These are phyloP conservation scores for Asterochloris sp. DNA, from an alignment of 139 green algal species.

Conservation along the genomic window DNA sequence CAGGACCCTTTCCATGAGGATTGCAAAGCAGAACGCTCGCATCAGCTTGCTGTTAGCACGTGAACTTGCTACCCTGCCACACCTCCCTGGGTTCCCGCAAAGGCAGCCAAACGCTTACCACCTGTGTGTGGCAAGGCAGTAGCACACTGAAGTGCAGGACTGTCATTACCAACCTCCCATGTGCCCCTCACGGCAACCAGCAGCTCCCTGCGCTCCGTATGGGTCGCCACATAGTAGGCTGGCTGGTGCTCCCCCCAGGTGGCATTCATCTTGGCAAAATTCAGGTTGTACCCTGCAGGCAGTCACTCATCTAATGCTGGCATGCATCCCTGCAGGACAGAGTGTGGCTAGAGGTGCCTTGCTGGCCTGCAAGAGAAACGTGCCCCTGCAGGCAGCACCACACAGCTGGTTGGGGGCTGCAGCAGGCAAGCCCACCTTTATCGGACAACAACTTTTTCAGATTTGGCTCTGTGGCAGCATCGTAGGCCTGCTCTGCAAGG, in stretches of 20 bases:
- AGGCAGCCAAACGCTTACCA: no score
- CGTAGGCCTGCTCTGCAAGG: constrained; percentile 24
- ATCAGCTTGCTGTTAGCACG: no score
- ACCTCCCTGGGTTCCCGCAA: no score
- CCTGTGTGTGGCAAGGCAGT: no score
- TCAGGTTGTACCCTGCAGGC: constrained; percentile 16
- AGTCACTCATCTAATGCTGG: neutral
- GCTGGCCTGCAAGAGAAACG: neutral
- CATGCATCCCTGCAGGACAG: neutral
- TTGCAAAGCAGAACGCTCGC: no score
- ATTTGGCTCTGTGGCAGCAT: constrained; percentile 8
- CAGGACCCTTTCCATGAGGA: no score
- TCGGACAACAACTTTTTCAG: neutral
- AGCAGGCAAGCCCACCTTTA: neutral
- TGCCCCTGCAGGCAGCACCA: neutral
- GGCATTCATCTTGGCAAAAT: constrained; percentile 19
- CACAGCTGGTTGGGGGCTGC: neutral
- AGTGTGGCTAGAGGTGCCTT: neutral
- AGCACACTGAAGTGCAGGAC: no score
- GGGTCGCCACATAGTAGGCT: constrained; percentile 21
- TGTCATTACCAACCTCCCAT: neutral
- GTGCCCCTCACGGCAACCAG: constrained; percentile 18
- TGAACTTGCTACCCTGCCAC: no score
- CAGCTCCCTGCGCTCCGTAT: constrained; percentile 10
- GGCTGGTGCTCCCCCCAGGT: constrained; percentile 25